Conservation (phyloP, 345 rosid species). For the Cardamine occulta region DNA sequence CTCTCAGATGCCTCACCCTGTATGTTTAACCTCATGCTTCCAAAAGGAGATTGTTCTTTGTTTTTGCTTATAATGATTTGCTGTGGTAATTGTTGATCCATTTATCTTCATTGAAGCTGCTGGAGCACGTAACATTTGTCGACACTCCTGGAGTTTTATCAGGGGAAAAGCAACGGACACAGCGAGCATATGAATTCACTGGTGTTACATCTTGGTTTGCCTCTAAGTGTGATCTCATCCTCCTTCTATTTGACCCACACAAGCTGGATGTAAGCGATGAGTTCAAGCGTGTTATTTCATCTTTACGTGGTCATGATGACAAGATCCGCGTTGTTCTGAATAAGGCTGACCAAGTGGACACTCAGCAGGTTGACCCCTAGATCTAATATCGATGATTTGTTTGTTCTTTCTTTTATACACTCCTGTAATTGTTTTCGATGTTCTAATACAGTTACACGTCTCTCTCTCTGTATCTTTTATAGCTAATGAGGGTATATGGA, state of each 20-base stretch:
- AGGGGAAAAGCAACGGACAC: constrained; percentile 93
- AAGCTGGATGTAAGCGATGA: constrained; percentile 95
- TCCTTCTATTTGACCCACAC: constrained; percentile 96
- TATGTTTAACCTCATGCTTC: constrained; percentile 43
- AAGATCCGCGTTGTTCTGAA: constrained; percentile 95
- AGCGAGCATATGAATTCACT: constrained; percentile 85
- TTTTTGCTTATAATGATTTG: constrained; percentile 5
- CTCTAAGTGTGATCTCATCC: constrained; percentile 92
- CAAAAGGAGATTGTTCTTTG: neutral
- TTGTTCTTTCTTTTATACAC: constrained; percentile 13
- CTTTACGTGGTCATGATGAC: constrained; percentile 95
- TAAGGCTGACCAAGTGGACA: constrained; percentile 95
- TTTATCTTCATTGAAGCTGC: constrained; percentile 58
- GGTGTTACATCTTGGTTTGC: constrained; percentile 99
- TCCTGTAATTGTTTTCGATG: neutral
- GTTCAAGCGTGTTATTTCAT: constrained; percentile 94
- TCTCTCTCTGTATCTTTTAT: constrained; percentile 25
- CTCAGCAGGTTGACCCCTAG: constrained; percentile 67
- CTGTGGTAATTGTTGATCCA: constrained; percentile 26
- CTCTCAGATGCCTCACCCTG: constrained; percentile 97
- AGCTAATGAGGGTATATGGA: constrained; percentile 99
- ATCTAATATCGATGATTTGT: constrained; percentile 2
- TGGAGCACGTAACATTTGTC: constrained; percentile 88
- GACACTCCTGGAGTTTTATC: constrained; percentile 97
- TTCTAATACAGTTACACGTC: constrained; percentile 11